These are phyloP conservation scores for Colletotrichum chlorophyti DNA, from an alignment of 2,329 filamentous ascomycete species.

Conservation along the genomic window DNA sequence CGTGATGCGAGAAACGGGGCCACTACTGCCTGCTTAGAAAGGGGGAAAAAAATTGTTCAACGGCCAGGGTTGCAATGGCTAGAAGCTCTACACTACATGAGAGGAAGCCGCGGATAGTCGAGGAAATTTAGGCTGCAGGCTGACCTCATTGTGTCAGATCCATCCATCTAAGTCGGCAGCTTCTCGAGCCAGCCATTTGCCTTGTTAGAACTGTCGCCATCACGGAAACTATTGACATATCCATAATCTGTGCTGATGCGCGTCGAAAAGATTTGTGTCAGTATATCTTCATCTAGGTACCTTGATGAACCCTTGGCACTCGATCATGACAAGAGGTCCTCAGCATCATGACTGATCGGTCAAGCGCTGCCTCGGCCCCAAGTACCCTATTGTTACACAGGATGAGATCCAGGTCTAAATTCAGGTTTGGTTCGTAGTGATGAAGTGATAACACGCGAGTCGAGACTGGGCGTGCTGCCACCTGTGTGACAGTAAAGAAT, in stretches of 20 bases:
- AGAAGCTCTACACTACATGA: conserved; percentile 21
- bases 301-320: too few species aligned
- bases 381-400: not conserved
- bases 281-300: too few species aligned
- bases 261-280: not conserved
- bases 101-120: conserved; percentile 30
- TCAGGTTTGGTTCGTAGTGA: conserved; percentile 2
- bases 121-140: conserved; percentile 26
- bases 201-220: not conserved
- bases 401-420: conserved; percentile 12
- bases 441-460: conserved; percentile 8
- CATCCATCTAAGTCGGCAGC: conserved; percentile 11
- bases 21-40: conserved; percentile 1
- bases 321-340: not conserved
- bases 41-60: not conserved
- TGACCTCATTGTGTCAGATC: conserved; percentile 32
- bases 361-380: too few species aligned
- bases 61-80: conserved; percentile 16
- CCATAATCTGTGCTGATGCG: not conserved
- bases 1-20: conserved; percentile 20
- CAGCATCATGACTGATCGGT: not conserved
- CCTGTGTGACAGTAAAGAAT: conserved; percentile 8
- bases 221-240: not conserved
- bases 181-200: not conserved
- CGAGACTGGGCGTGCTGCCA: not conserved